Evolutionary conservation across 2,329 filamentous ascomycete species (phyloP), one percentile per base, ranked within the genome.

Genomic region (Chaetothyriales sp.): DNA sequence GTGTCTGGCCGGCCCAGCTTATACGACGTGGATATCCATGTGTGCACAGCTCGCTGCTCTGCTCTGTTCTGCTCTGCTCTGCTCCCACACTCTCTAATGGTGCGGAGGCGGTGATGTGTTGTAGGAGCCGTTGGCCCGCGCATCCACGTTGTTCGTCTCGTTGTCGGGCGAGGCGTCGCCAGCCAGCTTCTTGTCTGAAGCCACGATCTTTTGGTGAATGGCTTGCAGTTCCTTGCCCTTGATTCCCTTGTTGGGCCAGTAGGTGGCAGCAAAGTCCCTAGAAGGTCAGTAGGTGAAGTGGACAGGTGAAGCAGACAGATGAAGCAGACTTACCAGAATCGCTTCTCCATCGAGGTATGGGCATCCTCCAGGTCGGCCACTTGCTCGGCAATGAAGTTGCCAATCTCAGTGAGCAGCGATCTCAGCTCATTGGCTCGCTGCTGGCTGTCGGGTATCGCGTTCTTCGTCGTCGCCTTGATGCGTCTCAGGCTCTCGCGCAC

Each of bases 201-300:
- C 57, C 32, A 60, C 55, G 25, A 61, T 61, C 50, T 61, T 61
- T 46, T 46, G 52, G 32, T 60, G 55, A 26, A 61, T 59, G 43
- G 25, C 53, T 26, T 60, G 55, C 19, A 61, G 51, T 47, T 61
- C 59, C 19, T 51, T 48, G 19, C 55, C 57, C 48, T 55, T 51
- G 46, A 60, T 61, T 44, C 70, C 68, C 56, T 70, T 69, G 58
- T 72, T 71, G 15, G 70, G 68, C 69, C 70, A 73, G 54, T 71
- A 70, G 20, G 66, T 65, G 18, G 67, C 66, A 46, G 70, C 69
- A 55, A 69, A 70, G 50, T 68, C 65, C 70, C 70, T 72, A 32
- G 36, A 50, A 44, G 18, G 56, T 69, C 54, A 67, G 61, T 49
- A 55, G 43, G 19, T 53, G 46, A 48, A 15, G 10, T 47, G n/a